Conservation (phyloP, 2,329 filamentous ascomycete genomes). For the Coniochaeta prunicola region DNA sequence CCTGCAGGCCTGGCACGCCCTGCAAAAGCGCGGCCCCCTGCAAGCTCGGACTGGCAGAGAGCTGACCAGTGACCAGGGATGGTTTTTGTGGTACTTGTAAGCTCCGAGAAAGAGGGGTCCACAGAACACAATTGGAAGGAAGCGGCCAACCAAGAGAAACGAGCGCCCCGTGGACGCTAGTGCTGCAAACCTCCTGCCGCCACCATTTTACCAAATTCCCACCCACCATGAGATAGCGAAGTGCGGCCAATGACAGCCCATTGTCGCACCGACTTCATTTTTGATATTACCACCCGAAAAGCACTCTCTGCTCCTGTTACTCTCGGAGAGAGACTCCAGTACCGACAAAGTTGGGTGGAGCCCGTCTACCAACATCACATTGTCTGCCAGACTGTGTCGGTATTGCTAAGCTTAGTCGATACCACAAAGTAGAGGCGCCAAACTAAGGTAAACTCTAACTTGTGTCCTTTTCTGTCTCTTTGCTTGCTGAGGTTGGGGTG, state of each 20-base stretch:
- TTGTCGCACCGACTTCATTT: background rate
- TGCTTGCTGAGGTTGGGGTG: background rate
- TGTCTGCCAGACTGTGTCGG: background rate
- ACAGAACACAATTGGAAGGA: background rate
- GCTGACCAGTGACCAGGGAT: no score
- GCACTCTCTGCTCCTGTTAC: no score
- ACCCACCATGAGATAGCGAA: background rate
- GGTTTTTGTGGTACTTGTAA: background rate
- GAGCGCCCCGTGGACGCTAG: background rate
- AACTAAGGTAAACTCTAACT: no score
- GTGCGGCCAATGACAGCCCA: background rate
- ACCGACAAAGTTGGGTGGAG: no score
- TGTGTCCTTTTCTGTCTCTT: no score
- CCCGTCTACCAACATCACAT: no score
- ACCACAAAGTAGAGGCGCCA: background rate
- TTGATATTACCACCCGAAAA: background rate
- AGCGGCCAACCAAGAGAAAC: background rate
- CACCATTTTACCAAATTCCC: background rate
- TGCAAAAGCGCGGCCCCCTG: no score
- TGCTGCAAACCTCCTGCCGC: background rate
- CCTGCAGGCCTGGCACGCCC: background rate
- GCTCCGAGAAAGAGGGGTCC: background rate
- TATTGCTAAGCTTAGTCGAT: background rate
- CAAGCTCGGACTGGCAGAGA: no score
- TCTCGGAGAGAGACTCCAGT: no score